A percentile compares a stretch with the other conserved stretches of the same genome.
phyloP scores from a whole-genome alignment of 179 eudicot genomes.

The Patellifolia procumbens region DNA sequence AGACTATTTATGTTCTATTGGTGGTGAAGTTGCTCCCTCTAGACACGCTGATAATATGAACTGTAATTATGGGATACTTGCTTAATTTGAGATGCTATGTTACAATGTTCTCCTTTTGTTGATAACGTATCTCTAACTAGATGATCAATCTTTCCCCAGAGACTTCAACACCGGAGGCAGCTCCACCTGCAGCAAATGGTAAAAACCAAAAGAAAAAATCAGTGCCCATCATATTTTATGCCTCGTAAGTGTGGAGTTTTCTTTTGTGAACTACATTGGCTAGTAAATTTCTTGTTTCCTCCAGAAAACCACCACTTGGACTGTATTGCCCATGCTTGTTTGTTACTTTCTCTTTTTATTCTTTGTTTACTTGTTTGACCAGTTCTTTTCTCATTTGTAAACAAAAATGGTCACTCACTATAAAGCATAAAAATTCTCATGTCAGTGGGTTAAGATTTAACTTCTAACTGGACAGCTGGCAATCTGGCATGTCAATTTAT shows the following conservation, averaged over 20 bases:
- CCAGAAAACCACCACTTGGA: neutral
- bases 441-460: neutral
- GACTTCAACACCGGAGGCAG: slow-evolving; percentile 42
- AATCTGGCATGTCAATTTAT: neutral
- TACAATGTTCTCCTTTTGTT: neutral
- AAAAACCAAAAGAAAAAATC: slow-evolving; percentile 45
- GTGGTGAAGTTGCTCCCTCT: neutral
- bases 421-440: too few relatives aligned
- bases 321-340: too few relatives aligned
- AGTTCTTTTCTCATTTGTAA: neutral
- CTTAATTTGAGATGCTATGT: neutral
- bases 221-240: slow-evolving; percentile 75
- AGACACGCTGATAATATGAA: too few relatives aligned
- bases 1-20: neutral
- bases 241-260: slow-evolving; percentile 61
- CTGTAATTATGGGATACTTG: neutral
- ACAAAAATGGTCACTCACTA: neutral
- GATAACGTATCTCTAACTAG: neutral
- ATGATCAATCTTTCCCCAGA: slow-evolving; percentile 33
- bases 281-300: neutral
- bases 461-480: neutral
- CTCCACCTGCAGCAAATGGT: slow-evolving; percentile 39
- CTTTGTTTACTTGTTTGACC: neutral
- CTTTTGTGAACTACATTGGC: neutral
- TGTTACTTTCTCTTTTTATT: neutral